These are phyloP conservation scores for Aspergillus affinis DNA, from an alignment of 495 filamentous ascomycete species.

Conservation along the genomic window DNA sequence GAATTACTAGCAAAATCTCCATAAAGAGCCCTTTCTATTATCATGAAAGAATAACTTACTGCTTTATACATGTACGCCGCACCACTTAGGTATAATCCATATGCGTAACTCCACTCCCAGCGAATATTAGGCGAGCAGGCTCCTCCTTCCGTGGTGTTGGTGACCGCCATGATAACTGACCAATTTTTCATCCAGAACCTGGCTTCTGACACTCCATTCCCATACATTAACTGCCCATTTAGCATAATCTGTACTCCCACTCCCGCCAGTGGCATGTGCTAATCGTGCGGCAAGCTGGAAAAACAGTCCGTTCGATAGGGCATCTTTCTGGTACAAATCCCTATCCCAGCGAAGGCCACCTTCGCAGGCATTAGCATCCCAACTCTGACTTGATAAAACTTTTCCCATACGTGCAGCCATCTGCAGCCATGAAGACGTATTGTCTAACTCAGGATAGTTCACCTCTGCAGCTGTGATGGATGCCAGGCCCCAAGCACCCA, in stretches of 20 bases:
- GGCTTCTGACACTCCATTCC: background rate
- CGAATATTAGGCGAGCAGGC: background rate
- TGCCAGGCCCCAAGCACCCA: background rate
- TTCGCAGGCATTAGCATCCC: background rate
- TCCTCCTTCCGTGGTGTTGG: background rate
- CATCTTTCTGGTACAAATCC: background rate
- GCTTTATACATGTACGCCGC: background rate
- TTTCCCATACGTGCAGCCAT: background rate
- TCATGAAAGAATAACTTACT: background rate
- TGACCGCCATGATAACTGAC: background rate
- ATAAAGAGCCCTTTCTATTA: too few relatives aligned
- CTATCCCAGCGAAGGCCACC: background rate
- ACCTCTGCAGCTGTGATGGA: background rate
- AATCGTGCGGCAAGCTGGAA: background rate
- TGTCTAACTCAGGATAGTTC: background rate
- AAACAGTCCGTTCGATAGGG: background rate
- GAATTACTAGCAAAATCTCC: background rate
- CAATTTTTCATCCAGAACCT: background rate
- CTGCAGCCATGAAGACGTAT: background rate
- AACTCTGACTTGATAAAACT: background rate
- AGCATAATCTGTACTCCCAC: background rate
- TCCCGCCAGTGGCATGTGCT: background rate
- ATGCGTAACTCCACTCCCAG: background rate
- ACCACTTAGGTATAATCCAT: background rate
- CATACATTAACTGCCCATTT: background rate